These are phyloP conservation scores for Scytalidium sp. DNA, from an alignment of 2,329 filamentous ascomycete species.

Conservation along the genomic window DNA sequence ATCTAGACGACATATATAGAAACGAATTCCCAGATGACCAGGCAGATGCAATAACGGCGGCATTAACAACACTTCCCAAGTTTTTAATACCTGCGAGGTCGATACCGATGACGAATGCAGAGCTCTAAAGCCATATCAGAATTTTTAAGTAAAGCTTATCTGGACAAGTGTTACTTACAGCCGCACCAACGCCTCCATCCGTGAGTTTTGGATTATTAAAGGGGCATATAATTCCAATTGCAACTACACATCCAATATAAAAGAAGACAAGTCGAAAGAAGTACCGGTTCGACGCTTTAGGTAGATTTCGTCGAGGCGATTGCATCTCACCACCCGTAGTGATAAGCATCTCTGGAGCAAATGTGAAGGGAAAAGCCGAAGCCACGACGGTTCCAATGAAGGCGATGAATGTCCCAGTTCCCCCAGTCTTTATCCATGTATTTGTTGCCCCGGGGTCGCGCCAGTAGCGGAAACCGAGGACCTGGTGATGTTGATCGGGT, in stretches of 20 bases:
- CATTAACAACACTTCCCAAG: constrained; percentile 52
- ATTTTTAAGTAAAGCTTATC: too few relatives aligned
- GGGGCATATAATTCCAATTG: constrained; percentile 59
- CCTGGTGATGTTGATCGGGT: constrained; percentile 21
- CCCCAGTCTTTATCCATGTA: constrained; percentile 35
- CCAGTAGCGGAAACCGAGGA: constrained; percentile 45
- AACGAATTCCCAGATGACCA: constrained; percentile 55
- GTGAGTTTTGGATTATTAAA: constrained; percentile 49
- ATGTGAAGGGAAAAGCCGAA: constrained; percentile 47
- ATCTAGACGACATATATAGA: constrained; percentile 49
- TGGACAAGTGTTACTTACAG: background rate
- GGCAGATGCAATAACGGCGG: constrained; percentile 50
- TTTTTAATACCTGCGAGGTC: constrained; percentile 45
- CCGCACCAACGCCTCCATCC: constrained; percentile 47
- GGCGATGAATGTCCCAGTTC: constrained; percentile 48
- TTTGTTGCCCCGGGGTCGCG: constrained; percentile 43
- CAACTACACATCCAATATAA: constrained; percentile 54
- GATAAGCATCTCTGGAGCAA: constrained; percentile 49
- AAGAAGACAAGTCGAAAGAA: constrained; percentile 62
- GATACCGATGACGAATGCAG: constrained; percentile 46
- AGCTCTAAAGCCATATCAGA: constrained; percentile 23
- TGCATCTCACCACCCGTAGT: constrained; percentile 57
- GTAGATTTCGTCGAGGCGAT: constrained; percentile 55
- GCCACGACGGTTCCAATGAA: constrained; percentile 45
- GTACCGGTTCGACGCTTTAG: constrained; percentile 55